phyloP scores from a whole-genome alignment of 1,284 basidiomycete genomes.

The Coriolopsis trogii region DNA sequence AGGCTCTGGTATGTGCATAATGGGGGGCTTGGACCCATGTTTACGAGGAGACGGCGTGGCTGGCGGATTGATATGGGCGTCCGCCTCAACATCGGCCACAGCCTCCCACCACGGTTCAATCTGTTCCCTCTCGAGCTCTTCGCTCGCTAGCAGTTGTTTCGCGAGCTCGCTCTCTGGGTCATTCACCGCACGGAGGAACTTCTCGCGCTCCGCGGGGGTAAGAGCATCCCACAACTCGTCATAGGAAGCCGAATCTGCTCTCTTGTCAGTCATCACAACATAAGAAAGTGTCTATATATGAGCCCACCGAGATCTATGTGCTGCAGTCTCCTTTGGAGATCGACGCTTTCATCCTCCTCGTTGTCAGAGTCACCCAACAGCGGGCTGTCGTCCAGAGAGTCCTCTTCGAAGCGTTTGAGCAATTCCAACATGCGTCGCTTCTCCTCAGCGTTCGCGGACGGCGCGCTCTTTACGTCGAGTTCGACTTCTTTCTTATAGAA shows the following conservation, averaged over 20 bases:
- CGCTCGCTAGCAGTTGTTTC: conserved; percentile 59
- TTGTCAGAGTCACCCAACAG: conserved; percentile 36
- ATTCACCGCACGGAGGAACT: conserved; percentile 58
- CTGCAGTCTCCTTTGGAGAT: conserved; percentile 55
- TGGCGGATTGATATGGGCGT: background rate
- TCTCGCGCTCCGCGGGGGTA: conserved; percentile 56
- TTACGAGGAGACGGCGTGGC: conserved; percentile 12
- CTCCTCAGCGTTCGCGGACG: conserved; percentile 57
- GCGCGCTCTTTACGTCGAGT: conserved; percentile 54
- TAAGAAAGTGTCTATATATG: too few relatives aligned
- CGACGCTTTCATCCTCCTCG: conserved; percentile 41
- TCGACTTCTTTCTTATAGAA: conserved; percentile 78
- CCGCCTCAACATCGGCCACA: conserved; percentile 1
- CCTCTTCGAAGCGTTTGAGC: conserved; percentile 71
- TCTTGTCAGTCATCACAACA: background rate
- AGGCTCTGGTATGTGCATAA: conserved; percentile 51
- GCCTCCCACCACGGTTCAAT: conserved; percentile 35
- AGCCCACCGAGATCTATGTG: conserved; percentile 65
- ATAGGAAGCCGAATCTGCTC: conserved; percentile 52
- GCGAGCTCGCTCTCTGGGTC: conserved; percentile 62
- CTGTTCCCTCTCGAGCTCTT: conserved; percentile 44
- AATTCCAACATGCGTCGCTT: conserved; percentile 67
- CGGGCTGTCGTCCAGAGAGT: conserved; percentile 43
- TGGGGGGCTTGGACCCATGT: conserved; percentile 45
- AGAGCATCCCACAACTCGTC: conserved; percentile 70